Base-by-base conservation (phyloP, 768 basidiomycete species). In the Mycena belliarum region DNA sequence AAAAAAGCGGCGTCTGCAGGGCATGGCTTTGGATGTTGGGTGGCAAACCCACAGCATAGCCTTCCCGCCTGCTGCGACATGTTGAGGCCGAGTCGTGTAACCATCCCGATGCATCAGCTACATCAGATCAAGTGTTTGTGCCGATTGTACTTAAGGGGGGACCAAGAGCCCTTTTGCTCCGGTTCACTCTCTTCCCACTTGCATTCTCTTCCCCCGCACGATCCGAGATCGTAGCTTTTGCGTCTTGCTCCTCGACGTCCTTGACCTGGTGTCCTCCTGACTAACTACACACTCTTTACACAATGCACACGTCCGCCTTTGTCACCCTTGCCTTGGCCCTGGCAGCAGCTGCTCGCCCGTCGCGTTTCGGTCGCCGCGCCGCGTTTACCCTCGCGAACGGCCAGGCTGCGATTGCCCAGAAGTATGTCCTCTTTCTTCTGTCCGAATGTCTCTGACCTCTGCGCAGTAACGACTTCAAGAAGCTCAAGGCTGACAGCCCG, bases 291-390 rank as follows among this genome's bases (percentile, higher is more conserved):
- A 59, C 42, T 51, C 42, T 61, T 61, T 64, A 33, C 15, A 38
- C 55, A 38, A 79, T 75, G 75, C 77, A 75, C 72, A 73, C 73
- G 66, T 69, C 69, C 49, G 53, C 70, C 46, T 66, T 82, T 56
- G 65, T 78, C 55, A 60, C 71, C 18, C 68, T 77, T 38, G 67
- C 71, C 20, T 64, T 75, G 37, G 70, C 68, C 28, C 40, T 72
- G 49, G 65, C 67, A 10, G 72, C 65, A 21, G 68, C 68, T 32
- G 78, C 79, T 8, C 74, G 68, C 35, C 77, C 76, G 6, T 68
- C 72, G 54, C 72, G 65, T 33, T 67, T 65, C 57, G 38, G 38
- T 7, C 73, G 75, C 40, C 75, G 70, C 49, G 69, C 60, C 41
- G 64, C 29, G 26, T 74, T 75, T 52, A 58, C 63, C 53, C 66